phyloP scores from a whole-genome alignment of 768 basidiomycete genomes.

The Phlebiopsis flavidoalba region DNA sequence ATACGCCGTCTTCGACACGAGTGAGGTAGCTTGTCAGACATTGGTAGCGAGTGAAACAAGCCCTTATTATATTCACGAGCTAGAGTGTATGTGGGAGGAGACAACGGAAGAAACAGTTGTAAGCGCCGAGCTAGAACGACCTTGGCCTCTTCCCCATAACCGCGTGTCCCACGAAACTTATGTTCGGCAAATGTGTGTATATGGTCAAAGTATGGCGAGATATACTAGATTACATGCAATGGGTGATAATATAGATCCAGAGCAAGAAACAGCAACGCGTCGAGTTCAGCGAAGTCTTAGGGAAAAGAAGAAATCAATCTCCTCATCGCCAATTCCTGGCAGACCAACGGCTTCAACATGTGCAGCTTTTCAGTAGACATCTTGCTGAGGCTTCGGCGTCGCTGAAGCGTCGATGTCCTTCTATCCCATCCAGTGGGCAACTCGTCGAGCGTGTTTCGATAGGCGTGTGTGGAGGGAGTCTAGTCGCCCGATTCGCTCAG shows the following conservation, averaged over 20 bases:
- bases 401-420: neutral
- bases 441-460: neutral
- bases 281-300: neutral
- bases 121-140: too few relatives aligned
- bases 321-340: conserved; percentile 2
- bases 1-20: conserved; percentile 32
- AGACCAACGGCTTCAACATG: neutral
- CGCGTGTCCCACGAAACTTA: too few relatives aligned
- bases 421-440: neutral
- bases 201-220: too few relatives aligned
- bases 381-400: neutral
- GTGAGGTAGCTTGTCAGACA: conserved; percentile 2
- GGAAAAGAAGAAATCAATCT: neutral
- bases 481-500: conserved; percentile 2
- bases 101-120: too few relatives aligned
- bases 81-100: too few relatives aligned
- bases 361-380: neutral
- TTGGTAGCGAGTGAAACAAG: neutral
- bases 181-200: too few relatives aligned
- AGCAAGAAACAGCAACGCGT: neutral
- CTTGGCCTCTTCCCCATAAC: too few relatives aligned
- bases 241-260: neutral
- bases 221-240: neutral
- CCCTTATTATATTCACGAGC: too few relatives aligned
- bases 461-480: neutral